Conservation (phyloP, 495 filamentous ascomycete species). For the Penicillium chermesinum region DNA sequence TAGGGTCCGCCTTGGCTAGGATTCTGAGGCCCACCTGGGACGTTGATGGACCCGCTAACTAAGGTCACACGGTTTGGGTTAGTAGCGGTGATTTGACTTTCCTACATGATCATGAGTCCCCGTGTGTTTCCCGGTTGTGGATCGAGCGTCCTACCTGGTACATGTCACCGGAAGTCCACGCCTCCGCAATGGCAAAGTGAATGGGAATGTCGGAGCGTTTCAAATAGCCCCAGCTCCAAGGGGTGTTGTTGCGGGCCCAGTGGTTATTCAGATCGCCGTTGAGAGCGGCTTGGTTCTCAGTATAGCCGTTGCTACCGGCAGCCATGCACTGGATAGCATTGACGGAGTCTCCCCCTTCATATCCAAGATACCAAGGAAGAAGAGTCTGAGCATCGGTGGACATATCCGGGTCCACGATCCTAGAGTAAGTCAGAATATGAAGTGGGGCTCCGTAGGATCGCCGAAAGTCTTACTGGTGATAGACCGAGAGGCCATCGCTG, state of each 20-base stretch:
- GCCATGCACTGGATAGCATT: constrained; percentile 53
- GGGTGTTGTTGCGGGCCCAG: constrained; percentile 50
- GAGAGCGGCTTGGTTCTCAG: constrained; percentile 45
- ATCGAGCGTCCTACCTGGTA: constrained; percentile 35
- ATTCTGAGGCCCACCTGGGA: constrained; percentile 44
- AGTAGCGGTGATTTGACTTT: constrained; percentile 49
- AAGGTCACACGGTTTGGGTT: constrained; percentile 54
- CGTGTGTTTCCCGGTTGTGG: not conserved
- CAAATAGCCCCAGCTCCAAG: constrained; percentile 50
- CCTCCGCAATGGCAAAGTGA: constrained; percentile 51
- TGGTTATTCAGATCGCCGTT: constrained; percentile 48
- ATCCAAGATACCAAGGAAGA: constrained; percentile 51
- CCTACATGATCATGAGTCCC: constrained; percentile 19
- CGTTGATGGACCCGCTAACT: constrained; percentile 49
- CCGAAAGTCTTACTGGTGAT: constrained; percentile 44
- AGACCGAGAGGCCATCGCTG: constrained; percentile 36
- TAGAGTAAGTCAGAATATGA: not conserved
- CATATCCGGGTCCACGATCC: constrained; percentile 18
- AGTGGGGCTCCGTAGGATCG: too few species aligned
- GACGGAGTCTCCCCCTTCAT: constrained; percentile 39
- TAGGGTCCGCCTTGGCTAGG: constrained; percentile 44
- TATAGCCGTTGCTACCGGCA: constrained; percentile 47
- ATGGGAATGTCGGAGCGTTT: constrained; percentile 47
- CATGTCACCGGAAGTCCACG: constrained; percentile 52
- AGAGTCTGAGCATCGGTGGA: constrained; percentile 30